phyloP scores from a whole-genome alignment of 164 flowering plant species.

The Platanus orientalis region DNA sequence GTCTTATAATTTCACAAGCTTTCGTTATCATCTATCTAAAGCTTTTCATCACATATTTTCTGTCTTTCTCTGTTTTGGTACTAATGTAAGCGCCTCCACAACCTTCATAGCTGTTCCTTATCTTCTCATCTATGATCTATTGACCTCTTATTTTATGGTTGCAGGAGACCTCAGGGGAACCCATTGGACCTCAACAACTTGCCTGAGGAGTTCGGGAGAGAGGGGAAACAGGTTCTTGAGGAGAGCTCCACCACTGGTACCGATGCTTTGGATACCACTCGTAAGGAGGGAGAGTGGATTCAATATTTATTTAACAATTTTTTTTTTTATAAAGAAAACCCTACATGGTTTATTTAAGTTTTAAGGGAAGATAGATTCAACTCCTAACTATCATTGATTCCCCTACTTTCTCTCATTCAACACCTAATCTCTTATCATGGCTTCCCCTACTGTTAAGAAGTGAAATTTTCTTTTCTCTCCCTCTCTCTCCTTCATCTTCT shows the following conservation, averaged over 20 bases:
- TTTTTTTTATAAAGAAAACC: background rate
- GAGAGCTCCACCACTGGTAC: slow-evolving; percentile 52
- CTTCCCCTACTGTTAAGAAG: background rate
- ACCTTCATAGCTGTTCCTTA: background rate
- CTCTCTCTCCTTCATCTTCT: background rate
- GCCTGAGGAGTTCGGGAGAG: slow-evolving; percentile 71
- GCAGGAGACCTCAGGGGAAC: slow-evolving; percentile 72
- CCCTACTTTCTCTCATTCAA: too few relatives aligned
- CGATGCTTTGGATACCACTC: slow-evolving; percentile 21
- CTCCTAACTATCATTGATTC: too few relatives aligned
- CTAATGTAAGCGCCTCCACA: slow-evolving; percentile 26
- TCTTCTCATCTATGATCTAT: background rate
- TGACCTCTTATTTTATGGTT: slow-evolving; percentile 13
- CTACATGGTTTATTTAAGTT: background rate
- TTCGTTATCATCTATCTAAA: slow-evolving; percentile 26
- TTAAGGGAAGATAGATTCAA: background rate
- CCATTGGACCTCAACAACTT: slow-evolving; percentile 93
- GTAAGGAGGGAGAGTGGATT: slow-evolving; percentile 17
- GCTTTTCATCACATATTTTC: slow-evolving; percentile 13
- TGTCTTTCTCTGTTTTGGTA: slow-evolving; percentile 32
- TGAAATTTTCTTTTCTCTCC: slow-evolving; percentile 3
- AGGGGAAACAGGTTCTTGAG: slow-evolving; percentile 47
- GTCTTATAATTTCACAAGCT: slow-evolving; percentile 38
- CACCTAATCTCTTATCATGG: too few relatives aligned
- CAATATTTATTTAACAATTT: too few relatives aligned